Percentiles rank a stretch among this genome's conserved stretches.
These are phyloP conservation scores for Lecanosticta acicola DNA, from an alignment of 2,329 filamentous ascomycete genomes.

Conservation along the genomic window DNA sequence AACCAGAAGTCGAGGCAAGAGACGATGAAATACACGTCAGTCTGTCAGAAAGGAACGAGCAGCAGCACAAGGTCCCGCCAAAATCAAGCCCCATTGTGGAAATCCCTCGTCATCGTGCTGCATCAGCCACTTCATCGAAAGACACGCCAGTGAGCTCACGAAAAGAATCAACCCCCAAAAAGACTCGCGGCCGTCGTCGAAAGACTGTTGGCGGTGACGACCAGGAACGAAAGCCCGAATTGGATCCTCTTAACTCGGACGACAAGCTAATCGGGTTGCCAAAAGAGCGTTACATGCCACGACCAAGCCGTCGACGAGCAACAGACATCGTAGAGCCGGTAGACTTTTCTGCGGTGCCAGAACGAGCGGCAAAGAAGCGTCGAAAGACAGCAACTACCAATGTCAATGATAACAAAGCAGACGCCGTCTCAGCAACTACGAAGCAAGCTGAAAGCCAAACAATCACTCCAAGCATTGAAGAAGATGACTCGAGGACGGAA, in stretches of 20 bases:
- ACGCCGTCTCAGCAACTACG: background rate
- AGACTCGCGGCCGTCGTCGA: constrained; percentile 18
- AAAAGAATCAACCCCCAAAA: constrained; percentile 5
- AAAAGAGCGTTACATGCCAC: constrained; percentile 37
- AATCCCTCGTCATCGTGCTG: constrained; percentile 3
- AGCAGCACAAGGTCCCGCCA: constrained; percentile 1
- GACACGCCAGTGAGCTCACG: background rate
- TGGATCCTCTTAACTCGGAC: constrained; percentile 24
- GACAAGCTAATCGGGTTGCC: constrained; percentile 33
- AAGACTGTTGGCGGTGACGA: constrained; percentile 15
- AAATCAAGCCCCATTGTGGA: constrained; percentile 19
- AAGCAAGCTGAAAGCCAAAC: background rate
- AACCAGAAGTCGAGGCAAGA: background rate
- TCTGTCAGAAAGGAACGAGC: background rate
- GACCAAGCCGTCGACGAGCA: constrained; percentile 34
- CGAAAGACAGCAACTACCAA: constrained; percentile 25
- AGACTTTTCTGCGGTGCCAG: constrained; percentile 33
- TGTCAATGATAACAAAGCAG: background rate
- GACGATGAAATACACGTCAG: background rate
- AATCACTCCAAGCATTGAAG: background rate
- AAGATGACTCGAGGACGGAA: background rate
- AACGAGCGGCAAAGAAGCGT: constrained; percentile 41
- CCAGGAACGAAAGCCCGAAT: background rate
- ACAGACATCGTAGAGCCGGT: constrained; percentile 23
- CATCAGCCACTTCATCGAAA: background rate